phyloP scores from a whole-genome alignment of 345 rosid genomes.

The Salix arbutifolia region DNA sequence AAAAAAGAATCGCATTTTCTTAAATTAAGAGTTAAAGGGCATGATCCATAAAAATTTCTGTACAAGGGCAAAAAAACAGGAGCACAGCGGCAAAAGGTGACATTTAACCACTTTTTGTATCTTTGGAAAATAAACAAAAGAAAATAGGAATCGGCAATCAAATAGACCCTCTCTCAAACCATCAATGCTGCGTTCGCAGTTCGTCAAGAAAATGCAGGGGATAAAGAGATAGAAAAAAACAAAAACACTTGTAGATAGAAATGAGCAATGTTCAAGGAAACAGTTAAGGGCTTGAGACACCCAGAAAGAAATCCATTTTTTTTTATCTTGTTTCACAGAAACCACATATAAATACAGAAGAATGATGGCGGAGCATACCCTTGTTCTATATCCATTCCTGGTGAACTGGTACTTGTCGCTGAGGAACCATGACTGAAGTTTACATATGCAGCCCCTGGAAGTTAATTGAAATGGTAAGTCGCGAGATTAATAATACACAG shows the following conservation, averaged over 20 bases:
- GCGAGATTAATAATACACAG: not conserved
- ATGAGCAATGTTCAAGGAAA: not conserved
- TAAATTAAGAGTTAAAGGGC: too few relatives aligned
- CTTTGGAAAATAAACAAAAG: not conserved
- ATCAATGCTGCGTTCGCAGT: not conserved
- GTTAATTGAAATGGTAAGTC: not conserved
- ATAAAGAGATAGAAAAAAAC: not conserved
- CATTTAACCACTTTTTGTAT: not conserved
- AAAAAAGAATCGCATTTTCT: too few relatives aligned
- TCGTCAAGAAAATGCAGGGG: not conserved
- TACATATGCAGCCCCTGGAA: constrained; percentile 41
- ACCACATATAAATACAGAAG: not conserved
- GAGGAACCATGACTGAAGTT: constrained; percentile 33
- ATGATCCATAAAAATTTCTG: too few relatives aligned
- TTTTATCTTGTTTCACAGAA: not conserved
- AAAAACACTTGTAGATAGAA: not conserved
- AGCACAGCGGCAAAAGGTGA: too few relatives aligned
- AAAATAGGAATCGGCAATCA: not conserved
- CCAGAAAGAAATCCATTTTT: not conserved
- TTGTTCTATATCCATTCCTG: constrained; percentile 32
- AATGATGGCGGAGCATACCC: constrained; percentile 22
- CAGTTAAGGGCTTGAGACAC: not conserved
- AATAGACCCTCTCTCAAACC: not conserved
- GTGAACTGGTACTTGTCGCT: constrained; percentile 27
- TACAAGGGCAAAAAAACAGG: too few relatives aligned